Conservation (phyloP, 495 filamentous ascomycete species). For the Aspergillus taichungensis region DNA sequence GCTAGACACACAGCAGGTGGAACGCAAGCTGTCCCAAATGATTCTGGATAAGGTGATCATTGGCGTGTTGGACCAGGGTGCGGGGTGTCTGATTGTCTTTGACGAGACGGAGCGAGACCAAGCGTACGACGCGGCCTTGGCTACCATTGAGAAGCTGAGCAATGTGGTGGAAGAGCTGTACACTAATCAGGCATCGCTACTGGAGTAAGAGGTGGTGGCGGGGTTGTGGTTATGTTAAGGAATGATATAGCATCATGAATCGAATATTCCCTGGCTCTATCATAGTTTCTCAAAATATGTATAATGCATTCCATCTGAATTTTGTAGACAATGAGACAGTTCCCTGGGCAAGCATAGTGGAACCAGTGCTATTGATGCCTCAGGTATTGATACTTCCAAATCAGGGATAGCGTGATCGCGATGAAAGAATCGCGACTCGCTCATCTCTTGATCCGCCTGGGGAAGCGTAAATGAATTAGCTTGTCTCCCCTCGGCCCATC, state of each 20-base stretch:
- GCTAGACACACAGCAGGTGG: slow-evolving; percentile 90
- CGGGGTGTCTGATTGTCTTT: slow-evolving; percentile 91
- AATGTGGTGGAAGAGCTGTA: slow-evolving; percentile 96
- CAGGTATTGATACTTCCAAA: slow-evolving; percentile 13
- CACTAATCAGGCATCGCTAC: slow-evolving; percentile 89
- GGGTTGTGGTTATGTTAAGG: slow-evolving; percentile 6
- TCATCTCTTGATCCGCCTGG: background rate
- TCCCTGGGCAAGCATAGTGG: too few species aligned
- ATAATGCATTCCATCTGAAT: background rate
- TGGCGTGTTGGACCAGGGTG: slow-evolving; percentile 94
- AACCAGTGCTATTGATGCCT: too few species aligned
- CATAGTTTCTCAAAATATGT: background rate
- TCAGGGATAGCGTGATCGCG: slow-evolving; percentile 31
- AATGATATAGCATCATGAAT: slow-evolving; percentile 19
- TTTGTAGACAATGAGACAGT: too few species aligned
- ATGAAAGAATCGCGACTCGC: slow-evolving; percentile 33
- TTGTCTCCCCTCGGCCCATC: background rate
- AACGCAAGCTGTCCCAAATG: slow-evolving; percentile 97
- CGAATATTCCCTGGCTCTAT: background rate
- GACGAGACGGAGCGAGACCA: slow-evolving; percentile 91
- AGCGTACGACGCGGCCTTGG: slow-evolving; percentile 86
- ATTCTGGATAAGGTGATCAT: slow-evolving; percentile 98
- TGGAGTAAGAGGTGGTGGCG: slow-evolving; percentile 56
- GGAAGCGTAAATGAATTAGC: background rate
- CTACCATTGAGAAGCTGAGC: slow-evolving; percentile 93